Conservation (phyloP, 1,139 yeast species). For the Yamadazyma epiphylla region DNA sequence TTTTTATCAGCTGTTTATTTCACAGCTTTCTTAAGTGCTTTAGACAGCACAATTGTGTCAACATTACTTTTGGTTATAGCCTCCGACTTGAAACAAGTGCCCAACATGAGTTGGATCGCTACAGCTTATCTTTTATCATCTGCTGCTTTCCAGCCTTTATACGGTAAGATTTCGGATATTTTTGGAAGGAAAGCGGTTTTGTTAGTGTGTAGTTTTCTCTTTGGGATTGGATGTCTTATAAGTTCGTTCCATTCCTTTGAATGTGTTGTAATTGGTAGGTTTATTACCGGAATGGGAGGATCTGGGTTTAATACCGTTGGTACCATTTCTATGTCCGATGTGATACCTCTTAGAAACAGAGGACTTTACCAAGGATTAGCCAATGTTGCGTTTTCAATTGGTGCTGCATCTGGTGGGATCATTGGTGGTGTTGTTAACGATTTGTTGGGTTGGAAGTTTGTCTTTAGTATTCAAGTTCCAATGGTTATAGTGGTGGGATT, state of each 20-base stretch:
- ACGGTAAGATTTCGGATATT: conserved; percentile 82
- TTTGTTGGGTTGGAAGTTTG: conserved; percentile 75
- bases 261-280: conserved; percentile 56
- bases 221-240: conserved; percentile 38
- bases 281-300: conserved; percentile 56
- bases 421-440: conserved; percentile 69
- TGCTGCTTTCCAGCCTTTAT: conserved; percentile 61
- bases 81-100: conserved; percentile 38
- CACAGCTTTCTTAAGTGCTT: conserved; percentile 41
- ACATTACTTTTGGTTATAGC: conserved; percentile 41
- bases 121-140: conserved; percentile 40
- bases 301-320: conserved; percentile 51
- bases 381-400: conserved; percentile 46
- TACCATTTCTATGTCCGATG: conserved; percentile 50
- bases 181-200: conserved; percentile 64
- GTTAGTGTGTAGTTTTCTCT: conserved; percentile 31
- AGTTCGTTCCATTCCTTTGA: conserved; percentile 37
- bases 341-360: conserved; percentile 49
- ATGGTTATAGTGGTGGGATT: conserved; percentile 50
- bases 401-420: conserved; percentile 55
- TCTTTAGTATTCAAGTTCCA: conserved; percentile 56
- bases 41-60: conserved; percentile 44
- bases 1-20: conserved; percentile 34
- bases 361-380: conserved; percentile 53
- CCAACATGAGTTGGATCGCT: conserved; percentile 46